Conservation (phyloP, 148 eudicot species). For the Heliosperma pusillum region DNA sequence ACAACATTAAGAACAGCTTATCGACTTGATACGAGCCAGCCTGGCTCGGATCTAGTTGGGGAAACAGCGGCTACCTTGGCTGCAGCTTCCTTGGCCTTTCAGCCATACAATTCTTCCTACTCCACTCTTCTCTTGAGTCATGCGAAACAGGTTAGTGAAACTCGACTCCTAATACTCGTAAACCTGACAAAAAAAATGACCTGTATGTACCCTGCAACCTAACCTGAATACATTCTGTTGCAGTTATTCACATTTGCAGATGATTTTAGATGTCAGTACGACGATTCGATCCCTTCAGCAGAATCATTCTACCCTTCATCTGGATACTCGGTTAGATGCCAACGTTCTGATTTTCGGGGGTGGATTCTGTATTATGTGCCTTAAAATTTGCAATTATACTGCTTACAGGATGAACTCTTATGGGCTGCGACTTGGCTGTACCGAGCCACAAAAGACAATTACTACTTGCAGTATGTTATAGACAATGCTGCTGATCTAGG, state of each 20-base stretch:
- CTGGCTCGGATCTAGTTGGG: conserved; percentile 84
- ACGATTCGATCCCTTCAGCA: conserved; percentile 31
- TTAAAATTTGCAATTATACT: background rate
- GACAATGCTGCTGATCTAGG: conserved; percentile 44
- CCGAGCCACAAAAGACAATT: conserved; percentile 46
- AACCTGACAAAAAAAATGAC: background rate
- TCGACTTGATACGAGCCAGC: conserved; percentile 44
- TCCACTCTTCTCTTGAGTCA: conserved; percentile 54
- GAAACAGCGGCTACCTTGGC: conserved; percentile 96
- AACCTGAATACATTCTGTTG: background rate
- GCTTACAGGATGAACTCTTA: conserved; percentile 54
- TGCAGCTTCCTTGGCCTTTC: conserved; percentile 74
- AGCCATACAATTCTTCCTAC: conserved; percentile 70
- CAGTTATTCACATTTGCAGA: conserved; percentile 48
- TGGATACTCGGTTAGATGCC: conserved; percentile 34
- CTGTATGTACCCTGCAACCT: background rate
- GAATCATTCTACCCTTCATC: conserved; percentile 40
- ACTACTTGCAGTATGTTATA: conserved; percentile 47
- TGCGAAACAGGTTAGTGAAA: conserved; percentile 57
- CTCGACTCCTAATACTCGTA: background rate
- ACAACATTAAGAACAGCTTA: conserved; percentile 67
- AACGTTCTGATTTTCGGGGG: background rate
- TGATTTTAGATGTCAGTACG: conserved; percentile 35
- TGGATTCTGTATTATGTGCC: background rate
- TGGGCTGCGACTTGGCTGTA: conserved; percentile 86